Evolutionary conservation across 2,329 filamentous ascomycete genomes (phyloP).

Genomic region (Elsinoe arachidis): DNA sequence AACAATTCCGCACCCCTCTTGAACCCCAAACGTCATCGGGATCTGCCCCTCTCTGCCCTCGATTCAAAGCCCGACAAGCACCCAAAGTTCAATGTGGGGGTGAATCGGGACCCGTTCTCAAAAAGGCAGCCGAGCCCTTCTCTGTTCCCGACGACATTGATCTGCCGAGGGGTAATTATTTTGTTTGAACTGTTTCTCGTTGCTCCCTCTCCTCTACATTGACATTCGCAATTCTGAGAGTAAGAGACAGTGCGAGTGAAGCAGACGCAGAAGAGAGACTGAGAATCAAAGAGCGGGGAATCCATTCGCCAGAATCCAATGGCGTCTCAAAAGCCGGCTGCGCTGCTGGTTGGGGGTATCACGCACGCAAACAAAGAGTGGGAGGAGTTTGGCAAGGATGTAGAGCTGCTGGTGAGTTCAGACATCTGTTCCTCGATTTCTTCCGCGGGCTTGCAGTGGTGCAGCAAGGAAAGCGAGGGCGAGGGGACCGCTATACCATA

Average conservation of each 20-base stretch:
- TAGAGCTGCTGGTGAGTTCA: conserved; percentile 24
- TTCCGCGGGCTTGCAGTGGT: neutral
- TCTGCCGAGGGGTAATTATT: neutral
- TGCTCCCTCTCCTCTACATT: neutral
- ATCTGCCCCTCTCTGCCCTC: neutral
- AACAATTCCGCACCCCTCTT: neutral
- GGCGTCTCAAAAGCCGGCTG: conserved; percentile 18
- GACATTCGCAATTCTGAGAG: too few relatives aligned
- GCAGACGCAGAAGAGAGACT: neutral
- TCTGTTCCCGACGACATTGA: neutral
- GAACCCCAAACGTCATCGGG: neutral
- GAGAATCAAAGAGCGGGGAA: neutral
- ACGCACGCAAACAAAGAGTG: conserved; percentile 39
- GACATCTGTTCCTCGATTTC: neutral
- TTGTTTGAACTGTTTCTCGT: neutral
- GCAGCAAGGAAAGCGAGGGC: neutral
- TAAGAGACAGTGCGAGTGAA: neutral
- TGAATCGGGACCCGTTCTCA: neutral
- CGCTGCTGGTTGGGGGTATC: conserved; percentile 39
- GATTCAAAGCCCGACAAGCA: conserved; percentile 2
- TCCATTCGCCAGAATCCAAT: neutral
- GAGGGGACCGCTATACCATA: neutral
- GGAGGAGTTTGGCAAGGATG: conserved; percentile 30
- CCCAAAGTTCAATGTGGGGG: neutral
- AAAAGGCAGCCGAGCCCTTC: neutral